Conservation (phyloP, 2,329 filamentous ascomycete genomes). For the Hymenoscyphus salicellus region DNA sequence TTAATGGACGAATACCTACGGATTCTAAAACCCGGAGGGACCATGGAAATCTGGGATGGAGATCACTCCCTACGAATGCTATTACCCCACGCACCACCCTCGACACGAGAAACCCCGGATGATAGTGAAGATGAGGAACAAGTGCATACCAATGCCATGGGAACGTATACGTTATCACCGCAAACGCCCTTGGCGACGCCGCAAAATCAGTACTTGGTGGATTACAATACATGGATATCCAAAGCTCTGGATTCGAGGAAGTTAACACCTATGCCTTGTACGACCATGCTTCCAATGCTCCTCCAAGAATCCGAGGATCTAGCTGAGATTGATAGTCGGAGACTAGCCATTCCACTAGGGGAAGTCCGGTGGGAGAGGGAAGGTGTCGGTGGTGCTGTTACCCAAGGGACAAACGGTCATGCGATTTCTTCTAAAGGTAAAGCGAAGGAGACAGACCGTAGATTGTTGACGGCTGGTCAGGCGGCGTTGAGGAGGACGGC, state of each 20-base stretch:
- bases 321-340: constrained; percentile 65
- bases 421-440: constrained; percentile 35
- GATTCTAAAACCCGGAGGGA: constrained; percentile 72
- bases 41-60: constrained; percentile 84
- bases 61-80: constrained; percentile 83
- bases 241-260: constrained; percentile 70
- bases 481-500: constrained; percentile 73
- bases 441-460: constrained; percentile 29
- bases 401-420: constrained; percentile 55
- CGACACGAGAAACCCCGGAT: constrained; percentile 37
- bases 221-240: constrained; percentile 80
- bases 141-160: constrained; percentile 63
- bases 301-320: constrained; percentile 76
- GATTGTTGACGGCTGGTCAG: constrained; percentile 54
- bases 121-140: constrained; percentile 58
- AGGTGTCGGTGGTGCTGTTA: constrained; percentile 60
- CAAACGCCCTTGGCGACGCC: constrained; percentile 79
- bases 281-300: constrained; percentile 70
- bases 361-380: constrained; percentile 87
- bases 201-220: constrained; percentile 75
- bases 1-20: constrained; percentile 72
- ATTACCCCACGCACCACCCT: constrained; percentile 64
- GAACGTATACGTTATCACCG: constrained; percentile 77
- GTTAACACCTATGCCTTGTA: constrained; percentile 73
- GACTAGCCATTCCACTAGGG: constrained; percentile 81